Conservation (phyloP, 306 rosid species). For the Lathyrus oleraceus region DNA sequence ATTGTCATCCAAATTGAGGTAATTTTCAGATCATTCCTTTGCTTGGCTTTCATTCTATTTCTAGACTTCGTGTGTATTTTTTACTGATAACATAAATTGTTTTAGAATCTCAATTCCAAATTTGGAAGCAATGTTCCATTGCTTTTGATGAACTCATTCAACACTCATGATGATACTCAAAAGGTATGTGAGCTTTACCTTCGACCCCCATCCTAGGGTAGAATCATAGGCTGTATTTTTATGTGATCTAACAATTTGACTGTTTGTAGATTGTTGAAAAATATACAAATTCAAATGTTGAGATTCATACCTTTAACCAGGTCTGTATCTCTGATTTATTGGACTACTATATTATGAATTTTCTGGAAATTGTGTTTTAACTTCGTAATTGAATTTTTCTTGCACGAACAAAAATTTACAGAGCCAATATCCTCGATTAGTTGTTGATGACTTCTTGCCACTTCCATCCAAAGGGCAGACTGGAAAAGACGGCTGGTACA, state of each 20-base stretch:
- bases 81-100: conserved; percentile 26
- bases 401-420: conserved; percentile 41
- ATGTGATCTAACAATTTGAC: conserved; percentile 28
- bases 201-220: conserved; percentile 13
- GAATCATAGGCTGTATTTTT: conserved; percentile 4
- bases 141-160: conserved; percentile 98
- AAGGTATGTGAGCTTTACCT: conserved; percentile 49
- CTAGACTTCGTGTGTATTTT: neutral
- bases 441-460: conserved; percentile 75
- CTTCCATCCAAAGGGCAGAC: conserved; percentile 78
- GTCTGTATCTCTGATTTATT: conserved; percentile 48
- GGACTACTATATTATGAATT: conserved; percentile 23
- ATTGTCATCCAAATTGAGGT: conserved; percentile 98
- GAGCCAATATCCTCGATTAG: conserved; percentile 97
- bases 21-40: conserved; percentile 25
- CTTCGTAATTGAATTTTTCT: conserved; percentile 18
- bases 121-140: conserved; percentile 89
- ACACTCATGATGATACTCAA: conserved; percentile 90
- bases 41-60: conserved; percentile 14
- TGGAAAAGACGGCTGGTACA: conserved; percentile 95
- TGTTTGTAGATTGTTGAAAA: conserved; percentile 72
- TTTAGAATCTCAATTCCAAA: conserved; percentile 78
- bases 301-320: conserved; percentile 95
- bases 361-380: conserved; percentile 29
- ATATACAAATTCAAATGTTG: conserved; percentile 64